A percentile compares a stretch with the other conserved stretches of the same genome.
Evolutionary conservation across 768 basidiomycete genomes (phyloP).

Genomic region (Termitomyces eurrhizus): DNA sequence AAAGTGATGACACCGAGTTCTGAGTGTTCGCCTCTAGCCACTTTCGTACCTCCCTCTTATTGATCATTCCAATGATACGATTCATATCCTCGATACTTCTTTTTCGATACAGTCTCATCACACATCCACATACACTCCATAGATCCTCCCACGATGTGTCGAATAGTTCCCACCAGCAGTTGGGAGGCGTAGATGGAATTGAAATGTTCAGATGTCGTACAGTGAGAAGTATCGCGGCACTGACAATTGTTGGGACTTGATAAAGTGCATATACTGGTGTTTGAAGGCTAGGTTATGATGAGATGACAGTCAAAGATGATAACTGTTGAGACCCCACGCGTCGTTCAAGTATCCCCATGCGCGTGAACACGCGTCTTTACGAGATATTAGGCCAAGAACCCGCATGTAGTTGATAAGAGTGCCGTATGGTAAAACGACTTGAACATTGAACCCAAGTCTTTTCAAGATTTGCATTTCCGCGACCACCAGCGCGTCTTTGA

Average conservation of each 20-base stretch:
- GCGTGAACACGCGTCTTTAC: slow-evolving; percentile 62
- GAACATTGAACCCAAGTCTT: slow-evolving; percentile 91
- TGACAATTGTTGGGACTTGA: slow-evolving; percentile 85
- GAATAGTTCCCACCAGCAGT: slow-evolving; percentile 93
- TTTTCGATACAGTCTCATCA: slow-evolving; percentile 76
- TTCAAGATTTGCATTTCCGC: slow-evolving; percentile 98
- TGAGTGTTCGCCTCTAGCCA: slow-evolving; percentile 65
- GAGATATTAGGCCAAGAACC: slow-evolving; percentile 77
- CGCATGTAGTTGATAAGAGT: slow-evolving; percentile 93
- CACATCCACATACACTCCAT: slow-evolving; percentile 77
- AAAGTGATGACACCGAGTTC: background rate
- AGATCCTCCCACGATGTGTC: slow-evolving; percentile 90
- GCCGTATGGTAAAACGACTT: slow-evolving; percentile 89
- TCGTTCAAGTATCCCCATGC: slow-evolving; percentile 98
- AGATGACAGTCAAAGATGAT: background rate
- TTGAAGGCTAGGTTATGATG: slow-evolving; percentile 61
- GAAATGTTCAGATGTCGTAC: slow-evolving; percentile 68
- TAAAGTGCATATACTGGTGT: slow-evolving; percentile 91
- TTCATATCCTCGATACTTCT: slow-evolving; percentile 42
- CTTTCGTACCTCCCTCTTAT: slow-evolving; percentile 74
- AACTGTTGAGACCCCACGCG: slow-evolving; percentile 54
- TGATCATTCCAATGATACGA: slow-evolving; percentile 55
- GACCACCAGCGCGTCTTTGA: slow-evolving; percentile 91
- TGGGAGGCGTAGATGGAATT: slow-evolving; percentile 65
- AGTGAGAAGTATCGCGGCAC: slow-evolving; percentile 83